Evolutionary conservation across 306 rosid genomes (phyloP), one percentile per base, ranked within the genome.

Genomic region (Benincasa hispida): DNA sequence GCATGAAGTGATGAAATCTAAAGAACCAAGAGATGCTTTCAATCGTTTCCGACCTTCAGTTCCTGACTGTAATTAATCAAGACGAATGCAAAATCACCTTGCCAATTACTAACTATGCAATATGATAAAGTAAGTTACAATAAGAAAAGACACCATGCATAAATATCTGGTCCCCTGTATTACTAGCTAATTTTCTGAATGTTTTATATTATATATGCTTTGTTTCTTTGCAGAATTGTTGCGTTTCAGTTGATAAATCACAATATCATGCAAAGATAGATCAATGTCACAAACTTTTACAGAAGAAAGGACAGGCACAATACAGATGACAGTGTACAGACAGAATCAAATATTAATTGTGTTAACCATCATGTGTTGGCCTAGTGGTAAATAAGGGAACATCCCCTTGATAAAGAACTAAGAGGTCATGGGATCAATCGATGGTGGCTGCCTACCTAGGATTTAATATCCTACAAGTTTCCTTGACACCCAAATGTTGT

Each of bases 1-100:
- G 30, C 83, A 86, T 41, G 98, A 93, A 54, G 96, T 90, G 74
- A 93, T 87, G 82, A 93, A 93, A 89, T 93, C 98, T 51, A 94
- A 87, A 72, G 97, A 94, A 73, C 97, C 98, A 82, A 94, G 97
- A 51, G 96, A 86, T 13, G 98, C 97, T 77, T 85, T 84, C 79
- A 91, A 81, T 62, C 85, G 85, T 81, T 87, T 85, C 60, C 80
- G 85, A 45, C 87, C 86, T 78, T 60, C 85, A 58, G 77, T 73
- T 90, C 86, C 88, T 74, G 90, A 84, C 97, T 89, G 80, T 81
- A 91, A 80, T 65, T 17, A 83, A 83, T 14, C 81, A 83, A 80
- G 69, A 81, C 12, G 74, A 81, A 79, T 78, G 78, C 47, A 72
- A 79, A 30, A 81, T 85, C 81, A 84, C 65, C 83, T 45, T 66